Percentiles rank a stretch among this genome's conserved stretches.
phyloP scores from a whole-genome alignment of 2,329 filamentous ascomycete genomes.

The Pestalotiopsis sp. region DNA sequence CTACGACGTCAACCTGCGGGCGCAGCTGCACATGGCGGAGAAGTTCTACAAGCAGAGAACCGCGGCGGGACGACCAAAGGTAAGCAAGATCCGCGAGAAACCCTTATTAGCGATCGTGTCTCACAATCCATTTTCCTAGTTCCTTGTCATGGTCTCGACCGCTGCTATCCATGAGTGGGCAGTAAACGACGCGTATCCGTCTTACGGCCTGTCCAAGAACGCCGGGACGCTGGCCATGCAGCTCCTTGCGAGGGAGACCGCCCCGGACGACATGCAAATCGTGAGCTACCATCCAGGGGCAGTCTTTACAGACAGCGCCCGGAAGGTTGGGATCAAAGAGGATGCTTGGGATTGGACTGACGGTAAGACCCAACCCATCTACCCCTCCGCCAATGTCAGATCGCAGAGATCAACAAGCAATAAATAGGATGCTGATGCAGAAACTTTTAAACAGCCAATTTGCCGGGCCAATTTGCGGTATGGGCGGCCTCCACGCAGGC shows the following conservation, averaged over 20 bases:
- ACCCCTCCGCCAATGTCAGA: neutral
- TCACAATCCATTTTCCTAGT: conserved; percentile 18
- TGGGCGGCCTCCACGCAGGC: conserved; percentile 42
- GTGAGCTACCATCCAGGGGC: conserved; percentile 42
- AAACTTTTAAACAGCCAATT: conserved; percentile 19
- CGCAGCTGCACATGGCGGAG: conserved; percentile 32
- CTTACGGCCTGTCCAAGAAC: conserved; percentile 42
- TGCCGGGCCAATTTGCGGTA: conserved; percentile 38
- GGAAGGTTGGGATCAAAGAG: conserved; percentile 18
- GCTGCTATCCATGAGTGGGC: conserved; percentile 30
- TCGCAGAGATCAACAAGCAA: neutral
- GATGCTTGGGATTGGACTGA: conserved; percentile 30
- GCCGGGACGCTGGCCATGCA: conserved; percentile 38
- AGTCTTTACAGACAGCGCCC: conserved; percentile 34
- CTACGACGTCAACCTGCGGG: conserved; percentile 32
- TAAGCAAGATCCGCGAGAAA: neutral
- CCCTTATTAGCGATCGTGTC: neutral
- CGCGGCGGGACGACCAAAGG: neutral
- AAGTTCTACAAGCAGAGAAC: conserved; percentile 38
- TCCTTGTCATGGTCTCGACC: conserved; percentile 35
- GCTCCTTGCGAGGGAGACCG: conserved; percentile 37
- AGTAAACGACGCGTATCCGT: conserved; percentile 20
- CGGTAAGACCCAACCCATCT: conserved; percentile 21
- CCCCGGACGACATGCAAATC: conserved; percentile 37
- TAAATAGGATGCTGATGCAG: neutral